Conservation (phyloP, 192 early-diverging fungal genomes). For the Fimicolochytrium jonesii region DNA sequence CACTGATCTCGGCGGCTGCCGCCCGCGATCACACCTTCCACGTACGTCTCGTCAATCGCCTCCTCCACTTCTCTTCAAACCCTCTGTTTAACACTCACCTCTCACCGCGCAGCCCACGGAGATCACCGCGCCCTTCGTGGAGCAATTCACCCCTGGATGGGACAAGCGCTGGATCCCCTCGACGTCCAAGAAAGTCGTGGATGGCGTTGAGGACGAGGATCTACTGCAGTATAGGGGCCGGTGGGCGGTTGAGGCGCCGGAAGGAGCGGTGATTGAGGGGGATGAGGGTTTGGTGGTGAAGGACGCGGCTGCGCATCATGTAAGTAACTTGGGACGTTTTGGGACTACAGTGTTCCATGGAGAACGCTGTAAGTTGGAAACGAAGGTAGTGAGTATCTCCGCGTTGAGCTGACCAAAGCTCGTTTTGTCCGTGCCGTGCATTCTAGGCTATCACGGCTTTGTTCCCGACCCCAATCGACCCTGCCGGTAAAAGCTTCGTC, state of each 20-base stretch:
- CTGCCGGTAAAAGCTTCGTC: constrained; percentile 68
- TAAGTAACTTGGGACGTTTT: no score
- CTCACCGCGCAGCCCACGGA: constrained; percentile 46
- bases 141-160: constrained; percentile 65
- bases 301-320: constrained; percentile 77
- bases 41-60: no score
- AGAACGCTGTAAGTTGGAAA: no score
- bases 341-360: no score
- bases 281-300: constrained; percentile 80
- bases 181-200: constrained; percentile 65
- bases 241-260: constrained; percentile 78
- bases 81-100: background rate
- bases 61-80: no score
- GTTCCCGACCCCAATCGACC: constrained; percentile 68
- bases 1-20: constrained; percentile 6
- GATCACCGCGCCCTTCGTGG: constrained; percentile 64
- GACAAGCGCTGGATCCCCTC: constrained; percentile 65
- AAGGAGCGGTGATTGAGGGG: constrained; percentile 46
- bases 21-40: no score
- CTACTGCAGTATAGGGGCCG: constrained; percentile 63
- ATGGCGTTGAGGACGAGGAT: constrained; percentile 65
- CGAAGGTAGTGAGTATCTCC: no score
- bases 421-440: no score
- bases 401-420: no score
- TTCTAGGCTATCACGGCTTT: constrained; percentile 72